Evolutionary conservation across 202 grass and related monocot genomes (phyloP), one percentile per base, ranked within the genome.

Genomic region (Dendrocalamus latiflorus): DNA sequence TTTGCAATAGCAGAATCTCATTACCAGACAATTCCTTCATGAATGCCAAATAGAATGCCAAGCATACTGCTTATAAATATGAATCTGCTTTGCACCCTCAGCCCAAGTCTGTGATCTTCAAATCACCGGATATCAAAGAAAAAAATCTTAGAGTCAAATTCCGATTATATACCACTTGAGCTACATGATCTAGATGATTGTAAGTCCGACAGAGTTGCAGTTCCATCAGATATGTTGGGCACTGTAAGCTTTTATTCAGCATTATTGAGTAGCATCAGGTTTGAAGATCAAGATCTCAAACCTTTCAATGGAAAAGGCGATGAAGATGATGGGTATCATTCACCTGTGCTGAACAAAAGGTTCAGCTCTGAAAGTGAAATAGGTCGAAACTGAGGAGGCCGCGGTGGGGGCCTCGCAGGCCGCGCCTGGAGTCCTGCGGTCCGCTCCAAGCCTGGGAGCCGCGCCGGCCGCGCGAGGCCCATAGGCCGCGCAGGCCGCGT

Each of bases 111-210:
- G 57, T 60, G 65, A 70, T 77, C 65, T 86, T 78, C 48, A 82
- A 66, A 81, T 22, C 72, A 66, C 78, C 39, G 7, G 58, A 78
- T 67, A 81, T 72, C 48, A 50, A 82, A 77, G 78, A 57, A 34
- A 64, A 89, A 77, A 77, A 53, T 12, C 65, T 66, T 67, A 65
- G 79, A 78, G 33, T 57, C 61, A 75, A 53, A 68, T 84, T 26
- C 62, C 80, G 86, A 91, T 85, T 91, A 75, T 76, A 86, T 89
- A 75, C 86, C 90, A 42, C 79, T 91, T 22, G 74, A 81, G 58
- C 43, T 70, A 64, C n/a, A n/a, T n/a, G n/a, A n/a, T n/a, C n/a
- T n/a, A n/a, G 74, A 79, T 76, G 83, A 77, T 82, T 75, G 18
- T n/a, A 63, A 88, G 14, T 81, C 71, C 47, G 72, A 81, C 43